Conservation (phyloP, 768 basidiomycete genomes). For the Glaciozyma antarctica region DNA sequence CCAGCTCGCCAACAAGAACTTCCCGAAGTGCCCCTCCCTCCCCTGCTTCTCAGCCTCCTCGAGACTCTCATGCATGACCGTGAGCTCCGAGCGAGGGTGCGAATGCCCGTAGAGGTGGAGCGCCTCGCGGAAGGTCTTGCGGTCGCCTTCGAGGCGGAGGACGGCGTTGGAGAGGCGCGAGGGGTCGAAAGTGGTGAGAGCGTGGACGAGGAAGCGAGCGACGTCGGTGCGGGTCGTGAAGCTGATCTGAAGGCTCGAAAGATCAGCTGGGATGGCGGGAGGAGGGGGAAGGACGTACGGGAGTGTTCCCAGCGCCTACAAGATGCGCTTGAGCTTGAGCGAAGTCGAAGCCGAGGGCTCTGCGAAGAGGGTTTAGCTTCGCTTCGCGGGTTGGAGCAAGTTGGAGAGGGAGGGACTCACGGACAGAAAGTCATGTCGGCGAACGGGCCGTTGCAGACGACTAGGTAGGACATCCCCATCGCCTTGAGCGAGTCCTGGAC, state of each 20-base stretch:
- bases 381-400: too few relatives aligned
- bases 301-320: not conserved
- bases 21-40: not conserved
- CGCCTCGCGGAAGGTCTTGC: not conserved
- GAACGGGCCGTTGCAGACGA: constrained; percentile 6
- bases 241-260: not conserved
- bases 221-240: constrained; percentile 4
- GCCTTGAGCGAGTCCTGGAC: constrained; percentile 4
- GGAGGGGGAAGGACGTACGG: not conserved
- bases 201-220: constrained; percentile 7
- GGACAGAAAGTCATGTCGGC: not conserved
- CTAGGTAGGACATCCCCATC: not conserved
- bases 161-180: not conserved
- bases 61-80: not conserved
- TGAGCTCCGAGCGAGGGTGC: not conserved
- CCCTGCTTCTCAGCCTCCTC: not conserved
- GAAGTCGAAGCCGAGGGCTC: not conserved
- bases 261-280: not conserved
- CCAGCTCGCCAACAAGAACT: not conserved
- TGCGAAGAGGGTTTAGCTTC: not conserved
- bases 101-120: not conserved
- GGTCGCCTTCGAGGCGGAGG: not conserved
- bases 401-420: not conserved
- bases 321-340: not conserved
- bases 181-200: not conserved